Evolutionary conservation across 2,329 filamentous ascomycete genomes (phyloP), one percentile per base, ranked within the genome.

Genomic region (Tolypocladium pustulatum): DNA sequence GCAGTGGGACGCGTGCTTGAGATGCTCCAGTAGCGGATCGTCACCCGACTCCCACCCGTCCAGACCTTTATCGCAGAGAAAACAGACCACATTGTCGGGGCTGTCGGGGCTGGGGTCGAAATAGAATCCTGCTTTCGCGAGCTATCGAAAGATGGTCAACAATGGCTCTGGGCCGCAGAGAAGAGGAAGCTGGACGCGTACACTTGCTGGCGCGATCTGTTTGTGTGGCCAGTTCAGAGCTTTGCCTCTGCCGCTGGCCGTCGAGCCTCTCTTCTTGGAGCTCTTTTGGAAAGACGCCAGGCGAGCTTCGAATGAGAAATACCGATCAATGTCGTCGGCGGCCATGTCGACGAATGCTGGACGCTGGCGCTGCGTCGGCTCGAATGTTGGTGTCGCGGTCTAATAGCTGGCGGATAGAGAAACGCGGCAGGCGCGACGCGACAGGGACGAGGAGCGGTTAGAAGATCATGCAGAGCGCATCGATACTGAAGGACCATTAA

Each of bases 41-140:
- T 99, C 94, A 27, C 86, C 85, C 43, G 87, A 81, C 67, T 97
- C 93, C 94, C 94, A 99, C 60, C 91, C 92, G 70, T 95, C 91
- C 15, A 99, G 81, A 58, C 87, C 84, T 70, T 90, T 89, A 62
- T 85, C 78, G 75, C 94, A 99, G 41, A 91, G 80, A 72, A 95
- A 97, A 72, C 94, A 99, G 65, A 85, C 83, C 54, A 90, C 90
- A 72, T 97, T 97, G 72, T 99, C 94, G 41, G 87, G 87, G 67
- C 86, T 89, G 54, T 84, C 81, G 56, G 83, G 79, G 17, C 83
- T 84, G 2, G 94, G 93, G 61, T 86, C 83, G 75, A 90, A 97
- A 75, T 88, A 94, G 76, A 99, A 96, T 41, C 94, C 94, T 59
- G 94, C 93, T 68, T 84, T 85, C 5, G 94, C 93, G 66, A 99